Percentiles rank a stretch among this genome's conserved stretches.
These are phyloP conservation scores for Phaeosphaeriaceae sp. DNA, from an alignment of 2,329 filamentous ascomycete species.

Conservation along the genomic window DNA sequence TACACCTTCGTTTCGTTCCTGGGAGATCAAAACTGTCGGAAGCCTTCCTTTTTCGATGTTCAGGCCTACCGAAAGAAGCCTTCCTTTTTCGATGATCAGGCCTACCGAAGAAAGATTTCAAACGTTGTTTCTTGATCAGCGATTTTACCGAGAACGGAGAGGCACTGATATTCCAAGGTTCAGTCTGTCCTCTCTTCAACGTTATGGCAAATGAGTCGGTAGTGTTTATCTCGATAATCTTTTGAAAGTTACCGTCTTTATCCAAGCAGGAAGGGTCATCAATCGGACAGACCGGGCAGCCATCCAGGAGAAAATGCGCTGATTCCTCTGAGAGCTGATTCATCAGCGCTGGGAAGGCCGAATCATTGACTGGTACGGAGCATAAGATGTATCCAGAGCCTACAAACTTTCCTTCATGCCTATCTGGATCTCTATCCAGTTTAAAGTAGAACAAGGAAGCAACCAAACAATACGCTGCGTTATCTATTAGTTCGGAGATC, in stretches of 20 bases:
- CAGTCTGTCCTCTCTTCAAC: constrained; percentile 3
- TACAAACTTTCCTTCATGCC: constrained; percentile 13
- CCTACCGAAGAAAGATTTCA: constrained; percentile 11
- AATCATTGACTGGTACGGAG: constrained; percentile 5
- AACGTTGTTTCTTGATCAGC: background rate
- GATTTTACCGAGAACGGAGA: constrained; percentile 16
- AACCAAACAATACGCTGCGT: constrained; percentile 10
- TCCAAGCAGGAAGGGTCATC: no score
- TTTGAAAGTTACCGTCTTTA: no score
- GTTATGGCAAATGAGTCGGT: background rate
- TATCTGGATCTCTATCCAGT: constrained; percentile 14
- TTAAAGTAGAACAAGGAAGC: constrained; percentile 27
- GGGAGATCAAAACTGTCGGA: background rate
- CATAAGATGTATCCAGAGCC: constrained; percentile 9
- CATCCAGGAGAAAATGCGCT: background rate
- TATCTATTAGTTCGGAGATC: no score
- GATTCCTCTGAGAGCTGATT: background rate
- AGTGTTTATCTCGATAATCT: background rate
- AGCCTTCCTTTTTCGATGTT: background rate
- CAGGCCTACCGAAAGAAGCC: background rate
- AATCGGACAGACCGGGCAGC: background rate
- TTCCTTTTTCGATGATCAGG: constrained; percentile 2
- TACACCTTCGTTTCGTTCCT: background rate
- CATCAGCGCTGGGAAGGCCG: constrained; percentile 1
- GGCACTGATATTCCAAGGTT: constrained; percentile 14